Conservation (phyloP, 1,284 basidiomycete species). For the Ustilago trichophora region DNA sequence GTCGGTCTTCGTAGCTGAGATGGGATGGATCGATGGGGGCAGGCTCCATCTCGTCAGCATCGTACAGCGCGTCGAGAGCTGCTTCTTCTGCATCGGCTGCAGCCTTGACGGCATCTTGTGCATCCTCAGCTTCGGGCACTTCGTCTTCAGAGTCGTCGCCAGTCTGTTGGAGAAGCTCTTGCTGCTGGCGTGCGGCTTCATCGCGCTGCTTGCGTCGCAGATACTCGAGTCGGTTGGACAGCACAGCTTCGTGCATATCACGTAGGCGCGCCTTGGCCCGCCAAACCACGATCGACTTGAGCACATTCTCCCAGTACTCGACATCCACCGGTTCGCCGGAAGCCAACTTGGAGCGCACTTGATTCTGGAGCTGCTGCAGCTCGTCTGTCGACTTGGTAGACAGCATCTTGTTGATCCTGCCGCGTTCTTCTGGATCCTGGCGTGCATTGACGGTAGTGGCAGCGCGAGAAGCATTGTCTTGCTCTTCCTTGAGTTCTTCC, state of each 20-base stretch:
- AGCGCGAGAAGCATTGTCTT: slow-evolving; percentile 38
- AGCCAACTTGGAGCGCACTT: slow-evolving; percentile 84
- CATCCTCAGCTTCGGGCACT: slow-evolving; percentile 5
- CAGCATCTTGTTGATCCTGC: slow-evolving; percentile 61
- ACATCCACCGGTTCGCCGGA: slow-evolving; percentile 94
- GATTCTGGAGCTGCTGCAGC: slow-evolving; percentile 81
- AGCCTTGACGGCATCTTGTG: slow-evolving; percentile 71
- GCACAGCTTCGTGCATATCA: slow-evolving; percentile 90
- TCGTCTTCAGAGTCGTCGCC: slow-evolving; percentile 34
- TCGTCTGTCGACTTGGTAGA: slow-evolving; percentile 71
- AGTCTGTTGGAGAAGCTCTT: slow-evolving; percentile 77
- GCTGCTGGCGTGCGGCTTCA: slow-evolving; percentile 89
- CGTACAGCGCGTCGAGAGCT: slow-evolving; percentile 71
- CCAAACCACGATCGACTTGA: slow-evolving; percentile 94
- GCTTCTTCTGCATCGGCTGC: slow-evolving; percentile 68
- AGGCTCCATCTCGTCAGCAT: slow-evolving; percentile 60
- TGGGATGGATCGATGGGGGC: slow-evolving; percentile 22
- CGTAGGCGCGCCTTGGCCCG: slow-evolving; percentile 97
- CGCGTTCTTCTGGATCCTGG: slow-evolving; percentile 54
- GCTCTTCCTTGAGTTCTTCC: slow-evolving; percentile 71
- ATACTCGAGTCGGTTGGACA: slow-evolving; percentile 93
- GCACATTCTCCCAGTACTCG: slow-evolving; percentile 94
- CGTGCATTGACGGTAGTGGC: slow-evolving; percentile 69
- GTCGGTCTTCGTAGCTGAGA: slow-evolving; percentile 51
- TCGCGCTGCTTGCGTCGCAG: slow-evolving; percentile 93